These are phyloP conservation scores for Teunomyces atbi DNA, from an alignment of 805 yeast species.

Conservation along the genomic window DNA sequence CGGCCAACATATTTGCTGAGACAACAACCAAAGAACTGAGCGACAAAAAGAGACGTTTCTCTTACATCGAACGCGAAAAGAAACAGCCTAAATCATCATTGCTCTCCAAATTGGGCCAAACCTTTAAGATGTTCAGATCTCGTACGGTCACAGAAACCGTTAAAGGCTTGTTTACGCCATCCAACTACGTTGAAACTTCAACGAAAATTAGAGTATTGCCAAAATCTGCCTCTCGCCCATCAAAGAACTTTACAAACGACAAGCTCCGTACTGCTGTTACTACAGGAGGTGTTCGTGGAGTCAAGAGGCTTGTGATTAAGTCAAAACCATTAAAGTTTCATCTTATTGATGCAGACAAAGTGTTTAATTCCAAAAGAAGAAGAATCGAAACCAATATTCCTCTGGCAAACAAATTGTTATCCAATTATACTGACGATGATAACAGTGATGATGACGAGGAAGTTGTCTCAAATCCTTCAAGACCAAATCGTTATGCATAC, in stretches of 20 bases:
- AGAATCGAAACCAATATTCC: constrained; percentile 21
- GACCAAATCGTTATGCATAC: constrained; percentile 13
- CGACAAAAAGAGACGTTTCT: constrained; percentile 16
- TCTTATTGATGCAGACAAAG: constrained; percentile 41
- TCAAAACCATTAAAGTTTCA: constrained; percentile 42
- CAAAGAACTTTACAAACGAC: constrained; percentile 8
- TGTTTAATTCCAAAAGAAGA: constrained; percentile 33
- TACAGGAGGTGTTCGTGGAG: constrained; percentile 22
- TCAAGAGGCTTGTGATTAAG: constrained; percentile 37
- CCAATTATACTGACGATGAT: constrained; percentile 16
- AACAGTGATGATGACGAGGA: constrained; percentile 17
- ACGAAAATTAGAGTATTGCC: constrained; percentile 5
- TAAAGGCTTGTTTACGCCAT: constrained; percentile 33
- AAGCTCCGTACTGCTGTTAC: constrained; percentile 10
- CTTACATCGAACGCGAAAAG: constrained; percentile 13
- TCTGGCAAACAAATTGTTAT: constrained; percentile 14
- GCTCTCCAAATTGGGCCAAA: constrained; percentile 32
- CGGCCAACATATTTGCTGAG: constrained; percentile 24
- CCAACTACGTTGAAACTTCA: constrained; percentile 17
- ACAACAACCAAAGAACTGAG: constrained; percentile 9
- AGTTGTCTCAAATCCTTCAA: constrained; percentile 7
- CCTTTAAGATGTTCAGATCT: constrained; percentile 31
- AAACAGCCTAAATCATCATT: constrained; percentile 23
- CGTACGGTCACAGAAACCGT: constrained; percentile 14
- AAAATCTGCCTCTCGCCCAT: constrained; percentile 6